Evolutionary conservation across 352 stramenopile species (phyloP), one percentile per base, ranked within the genome.

Genomic region (Globisporangium acanthophoron): DNA sequence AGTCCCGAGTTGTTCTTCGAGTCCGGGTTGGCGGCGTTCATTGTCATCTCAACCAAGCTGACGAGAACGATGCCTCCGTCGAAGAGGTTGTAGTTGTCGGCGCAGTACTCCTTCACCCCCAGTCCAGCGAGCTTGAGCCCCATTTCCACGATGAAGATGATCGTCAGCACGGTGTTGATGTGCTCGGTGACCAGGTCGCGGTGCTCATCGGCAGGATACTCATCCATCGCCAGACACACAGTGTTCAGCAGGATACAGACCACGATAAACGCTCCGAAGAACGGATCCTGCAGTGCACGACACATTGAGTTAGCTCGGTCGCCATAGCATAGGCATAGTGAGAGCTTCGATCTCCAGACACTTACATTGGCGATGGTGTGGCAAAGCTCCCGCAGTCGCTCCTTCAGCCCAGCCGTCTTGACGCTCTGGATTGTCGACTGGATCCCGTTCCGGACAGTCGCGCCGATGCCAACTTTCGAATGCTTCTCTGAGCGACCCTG

Each of bases 201-300:
- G 1, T 35, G 53, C 0, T 33, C 12, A 21, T 77, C 44, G 7
- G 61, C 52, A 12, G 71, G 71, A 39, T 80, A 80, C 43, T 78
- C 70, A 52, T 90, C 80, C 65, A 87, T 65, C 5, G 71, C 75
- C 18, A 91, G 61, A 15, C 66, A 70, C 18, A 79, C 35, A 0
- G 80, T 91, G 62, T 91, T 91, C 18, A 89, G 18, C 9, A 90
- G 31, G 47, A 90, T 90, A 20, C 74, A 79, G 5, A 71, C 13
- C 9, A 78, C 69, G 48, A 85, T 73, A 33, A 78, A 58, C 5
- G 39, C 24, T 5, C 58, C 52, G 50, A 85, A 84, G 21, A 56
- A 67, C 18, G 56, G 63, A 39, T 65, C 56, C 70, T 77, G 56
- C 11, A 27, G 16, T 27, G 16, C 15, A 58, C 16, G 1, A 46